Base-by-base conservation (phyloP, 495 filamentous ascomycete species). In the Astrothelium subdiscretum region DNA sequence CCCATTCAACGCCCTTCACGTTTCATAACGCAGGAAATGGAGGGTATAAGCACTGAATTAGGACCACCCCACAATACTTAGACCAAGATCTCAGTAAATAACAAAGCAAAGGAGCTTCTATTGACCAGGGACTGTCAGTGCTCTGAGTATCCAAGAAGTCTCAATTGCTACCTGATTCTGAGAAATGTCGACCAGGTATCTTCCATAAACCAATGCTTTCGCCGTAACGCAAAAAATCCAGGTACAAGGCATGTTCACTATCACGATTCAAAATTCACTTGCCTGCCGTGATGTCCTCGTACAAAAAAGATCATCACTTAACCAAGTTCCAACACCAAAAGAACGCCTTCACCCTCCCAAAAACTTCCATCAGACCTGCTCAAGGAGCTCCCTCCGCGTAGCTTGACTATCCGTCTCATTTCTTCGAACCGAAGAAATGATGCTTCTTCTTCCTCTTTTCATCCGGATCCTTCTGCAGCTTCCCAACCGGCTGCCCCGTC, bases 381-480 rank as follows among this genome's bases (percentile, higher is more conserved):
- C n/a, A n/a, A n/a, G n/a, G n/a, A n/a, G n/a, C n/a, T n/a, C n/a
- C n/a, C n/a, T n/a, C 35, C 35, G 35, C 35, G 8, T 38, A 6
- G 8, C 35, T 11, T 29, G 5, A 11, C 43, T 18, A 15, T 5
- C n/a, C 43, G 20, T 3, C 58, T 38, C 31, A 59, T 61, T 64
- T 66, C 77, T 85, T 86, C 62, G 82, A 83, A 51, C 86, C 80
- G 74, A 92, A 90, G 70, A 95, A 88, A 68, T 86, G 84, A 67
- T 85, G 81, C 71, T 86, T 89, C 78, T 89, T 91, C 74, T 90
- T 85, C 74, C 87, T 80, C 73, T 82, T 74, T 31, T 77, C 71
- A 57, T 79, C 75, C 68, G 77, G 76, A 48, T 86, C 81, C 67
- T 80, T 78, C 51, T 76, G 73, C 51, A 74, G 60, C 69, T 82